A percentile compares a stretch with the other conserved stretches of the same genome.
These are phyloP conservation scores for Dalbergia cultrata DNA, from an alignment of 306 rosid genomes.

Conservation along the genomic window DNA sequence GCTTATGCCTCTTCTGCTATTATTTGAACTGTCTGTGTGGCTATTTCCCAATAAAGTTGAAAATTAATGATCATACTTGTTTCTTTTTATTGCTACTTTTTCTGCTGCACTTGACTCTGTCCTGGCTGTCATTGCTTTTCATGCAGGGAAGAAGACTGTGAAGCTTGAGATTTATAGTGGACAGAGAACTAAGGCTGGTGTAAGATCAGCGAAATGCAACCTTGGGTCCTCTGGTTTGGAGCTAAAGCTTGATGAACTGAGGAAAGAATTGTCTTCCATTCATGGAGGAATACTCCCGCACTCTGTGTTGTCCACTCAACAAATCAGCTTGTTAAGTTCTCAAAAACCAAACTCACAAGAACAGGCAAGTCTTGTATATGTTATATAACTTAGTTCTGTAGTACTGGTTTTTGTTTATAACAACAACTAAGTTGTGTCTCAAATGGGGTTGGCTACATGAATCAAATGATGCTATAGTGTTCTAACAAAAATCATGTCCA, in stretches of 20 bases:
- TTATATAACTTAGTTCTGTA: constrained; percentile 22
- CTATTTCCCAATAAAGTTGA: constrained; percentile 13
- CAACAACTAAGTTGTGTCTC: background rate
- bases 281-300: constrained; percentile 92
- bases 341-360: constrained; percentile 77
- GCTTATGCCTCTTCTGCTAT: constrained; percentile 7
- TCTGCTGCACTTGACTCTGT: constrained; percentile 27
- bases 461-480: too few species aligned
- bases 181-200: constrained; percentile 59
- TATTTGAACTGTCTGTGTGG: background rate
- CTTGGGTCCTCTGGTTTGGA: constrained; percentile 72
- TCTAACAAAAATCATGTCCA: too few species aligned
- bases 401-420: constrained; percentile 30
- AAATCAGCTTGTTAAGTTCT: constrained; percentile 69
- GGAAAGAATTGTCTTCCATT: constrained; percentile 73
- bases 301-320: constrained; percentile 84
- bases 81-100: constrained; percentile 23
- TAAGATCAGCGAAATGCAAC: constrained; percentile 60
- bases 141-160: constrained; percentile 70
- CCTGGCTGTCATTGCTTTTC: constrained; percentile 12
- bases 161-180: constrained; percentile 66
- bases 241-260: constrained; percentile 80
- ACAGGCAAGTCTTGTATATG: constrained; percentile 61
- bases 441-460: too few species aligned
- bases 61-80: constrained; percentile 1